A percentile compares a stretch with the other conserved stretches of the same genome.
These are phyloP conservation scores for Bacterosira constricta DNA, from an alignment of 108 stramenopile species.

Conservation along the genomic window DNA sequence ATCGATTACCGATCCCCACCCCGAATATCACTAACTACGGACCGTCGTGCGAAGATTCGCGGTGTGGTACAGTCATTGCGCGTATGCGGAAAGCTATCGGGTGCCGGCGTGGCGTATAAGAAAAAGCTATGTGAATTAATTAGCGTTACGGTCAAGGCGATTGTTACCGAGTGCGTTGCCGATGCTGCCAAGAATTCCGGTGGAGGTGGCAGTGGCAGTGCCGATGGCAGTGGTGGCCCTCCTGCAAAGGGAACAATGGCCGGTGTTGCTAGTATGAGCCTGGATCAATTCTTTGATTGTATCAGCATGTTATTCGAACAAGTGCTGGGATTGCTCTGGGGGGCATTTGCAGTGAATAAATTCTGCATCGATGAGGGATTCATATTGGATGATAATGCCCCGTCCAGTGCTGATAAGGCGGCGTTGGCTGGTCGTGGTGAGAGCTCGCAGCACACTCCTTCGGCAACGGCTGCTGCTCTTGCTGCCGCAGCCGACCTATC, in stretches of 20 bases:
- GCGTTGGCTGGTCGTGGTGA: not conserved
- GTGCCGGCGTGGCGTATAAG: conserved; percentile 56
- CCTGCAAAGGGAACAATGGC: conserved; percentile 35
- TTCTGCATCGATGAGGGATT: conserved; percentile 62
- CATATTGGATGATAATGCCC: conserved; percentile 33
- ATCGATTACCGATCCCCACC: conserved; percentile 41
- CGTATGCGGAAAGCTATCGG: conserved; percentile 44
- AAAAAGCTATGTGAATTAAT: conserved; percentile 73
- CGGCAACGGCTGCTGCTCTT: conserved; percentile 68
- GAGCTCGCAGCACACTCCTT: conserved; percentile 27
- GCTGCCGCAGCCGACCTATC: conserved; percentile 75
- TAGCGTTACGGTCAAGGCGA: conserved; percentile 86
- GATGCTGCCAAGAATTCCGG: conserved; percentile 42
- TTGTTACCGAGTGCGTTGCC: conserved; percentile 85
- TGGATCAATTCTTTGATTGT: conserved; percentile 82
- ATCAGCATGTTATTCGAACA: conserved; percentile 89
- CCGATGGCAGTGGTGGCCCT: conserved; percentile 8
- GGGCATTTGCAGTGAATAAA: conserved; percentile 66
- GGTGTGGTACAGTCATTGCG: conserved; percentile 64
- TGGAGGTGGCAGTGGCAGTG: not conserved
- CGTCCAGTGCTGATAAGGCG: not conserved
- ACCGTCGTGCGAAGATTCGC: conserved; percentile 35
- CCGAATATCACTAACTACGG: conserved; percentile 33
- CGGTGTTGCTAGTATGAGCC: conserved; percentile 78
- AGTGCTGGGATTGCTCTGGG: conserved; percentile 63